Percentiles rank a stretch among this genome's conserved stretches.
These are phyloP conservation scores for Luvunga scandens DNA, from an alignment of 345 rosid species.

Conservation along the genomic window DNA sequence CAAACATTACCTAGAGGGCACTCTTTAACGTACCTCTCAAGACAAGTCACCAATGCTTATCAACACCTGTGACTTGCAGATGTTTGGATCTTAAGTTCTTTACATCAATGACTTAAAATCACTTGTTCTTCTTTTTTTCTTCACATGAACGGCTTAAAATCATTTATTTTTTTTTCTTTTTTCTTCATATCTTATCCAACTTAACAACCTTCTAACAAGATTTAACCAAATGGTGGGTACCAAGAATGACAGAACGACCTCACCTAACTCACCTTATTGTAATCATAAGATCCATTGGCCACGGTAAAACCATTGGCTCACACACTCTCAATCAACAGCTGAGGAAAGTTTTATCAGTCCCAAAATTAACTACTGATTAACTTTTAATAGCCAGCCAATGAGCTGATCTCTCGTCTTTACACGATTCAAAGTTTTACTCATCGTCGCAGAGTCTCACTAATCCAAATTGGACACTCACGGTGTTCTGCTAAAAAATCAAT, in stretches of 20 bases:
- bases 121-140: too few relatives aligned
- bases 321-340: not conserved
- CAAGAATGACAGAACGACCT: conserved; percentile 9
- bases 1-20: too few relatives aligned
- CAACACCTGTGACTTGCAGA: too few relatives aligned
- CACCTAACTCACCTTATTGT: conserved; percentile 19
- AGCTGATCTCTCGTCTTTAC: too few relatives aligned
- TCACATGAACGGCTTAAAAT: too few relatives aligned
- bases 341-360: not conserved
- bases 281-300: not conserved
- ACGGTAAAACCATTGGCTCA: not conserved
- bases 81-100: not conserved
- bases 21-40: too few relatives aligned
- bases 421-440: not conserved
- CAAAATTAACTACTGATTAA: not conserved
- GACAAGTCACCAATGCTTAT: too few relatives aligned
- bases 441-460: not conserved
- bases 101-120: not conserved
- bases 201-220: conserved; percentile 8
- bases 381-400: not conserved
- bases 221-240: conserved; percentile 1
- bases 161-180: not conserved
- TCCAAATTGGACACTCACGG: not conserved
- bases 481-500: not conserved
- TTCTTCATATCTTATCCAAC: not conserved